Percentiles rank a stretch among this genome's conserved stretches.
Evolutionary conservation across 148 eudicot species (phyloP).

Genomic region (Rhododendron molle): DNA sequence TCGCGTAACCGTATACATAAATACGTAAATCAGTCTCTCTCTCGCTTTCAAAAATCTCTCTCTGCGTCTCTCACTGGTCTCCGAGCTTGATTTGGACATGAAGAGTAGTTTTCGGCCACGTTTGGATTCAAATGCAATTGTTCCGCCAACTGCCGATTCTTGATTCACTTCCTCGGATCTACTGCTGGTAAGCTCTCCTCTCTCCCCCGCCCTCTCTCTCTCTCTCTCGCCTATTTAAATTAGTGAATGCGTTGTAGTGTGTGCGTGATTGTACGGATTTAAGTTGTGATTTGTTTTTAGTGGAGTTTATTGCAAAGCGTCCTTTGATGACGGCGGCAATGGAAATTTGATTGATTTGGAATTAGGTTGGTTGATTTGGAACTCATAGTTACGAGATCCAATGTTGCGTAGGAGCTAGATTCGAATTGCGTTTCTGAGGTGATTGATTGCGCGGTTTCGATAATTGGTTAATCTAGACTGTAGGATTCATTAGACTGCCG

Average conservation of each 20-base stretch:
- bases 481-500: neutral
- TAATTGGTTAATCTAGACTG: neutral
- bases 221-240: neutral
- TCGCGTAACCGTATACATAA: neutral
- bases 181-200: neutral
- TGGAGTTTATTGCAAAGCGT: neutral
- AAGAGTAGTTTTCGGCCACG: neutral
- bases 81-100: constrained; percentile 2
- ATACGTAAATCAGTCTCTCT: neutral
- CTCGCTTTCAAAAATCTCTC: constrained; percentile 6
- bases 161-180: constrained; percentile 5
- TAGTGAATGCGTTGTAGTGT: neutral
- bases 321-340: constrained; percentile 4
- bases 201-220: neutral
- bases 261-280: neutral
- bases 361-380: neutral
- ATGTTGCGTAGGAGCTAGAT: neutral
- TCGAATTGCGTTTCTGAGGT: neutral
- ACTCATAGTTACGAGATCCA: neutral
- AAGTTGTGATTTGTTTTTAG: neutral
- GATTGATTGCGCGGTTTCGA: neutral
- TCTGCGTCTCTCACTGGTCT: constrained; percentile 5
- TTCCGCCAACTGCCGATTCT: neutral
- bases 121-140: constrained; percentile 8
- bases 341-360: neutral